These are phyloP conservation scores for Dichotomopilus funicola DNA, from an alignment of 2,329 filamentous ascomycete genomes.

Conservation along the genomic window DNA sequence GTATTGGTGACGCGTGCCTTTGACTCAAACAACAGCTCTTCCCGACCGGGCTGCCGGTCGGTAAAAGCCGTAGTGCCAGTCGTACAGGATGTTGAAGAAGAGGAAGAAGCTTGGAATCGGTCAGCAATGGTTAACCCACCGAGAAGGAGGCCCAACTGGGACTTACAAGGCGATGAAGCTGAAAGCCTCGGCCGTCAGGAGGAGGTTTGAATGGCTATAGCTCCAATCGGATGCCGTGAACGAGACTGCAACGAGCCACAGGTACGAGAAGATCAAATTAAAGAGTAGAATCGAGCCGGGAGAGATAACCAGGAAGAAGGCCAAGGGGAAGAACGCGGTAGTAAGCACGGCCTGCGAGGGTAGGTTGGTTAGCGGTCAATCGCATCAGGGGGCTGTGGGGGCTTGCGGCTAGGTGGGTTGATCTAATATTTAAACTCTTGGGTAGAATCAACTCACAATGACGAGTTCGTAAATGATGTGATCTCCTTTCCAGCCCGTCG, in stretches of 20 bases:
- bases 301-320: constrained; percentile 27
- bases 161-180: constrained; percentile 32
- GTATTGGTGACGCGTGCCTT: background rate
- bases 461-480: constrained; percentile 29
- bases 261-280: constrained; percentile 32
- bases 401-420: background rate
- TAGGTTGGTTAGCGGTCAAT: too few species aligned
- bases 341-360: constrained; percentile 28
- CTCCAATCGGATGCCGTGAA: constrained; percentile 29
- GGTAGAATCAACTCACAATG: constrained; percentile 24
- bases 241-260: constrained; percentile 30
- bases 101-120: constrained; percentile 26
- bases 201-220: constrained; percentile 19
- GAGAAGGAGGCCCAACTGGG: background rate
- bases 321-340: constrained; percentile 27
- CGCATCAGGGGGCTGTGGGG: background rate
- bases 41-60: constrained; percentile 12
- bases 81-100: constrained; percentile 30
- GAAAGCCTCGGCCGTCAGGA: constrained; percentile 29
- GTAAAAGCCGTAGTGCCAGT: constrained; percentile 28
- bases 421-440: too few species aligned
- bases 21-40: constrained; percentile 24
- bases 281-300: constrained; percentile 27
- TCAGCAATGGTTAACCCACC: background rate
- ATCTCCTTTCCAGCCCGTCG: constrained; percentile 18